Conservation (phyloP, 352 stramenopile genomes). For the Thalassiosira ordinaria region DNA sequence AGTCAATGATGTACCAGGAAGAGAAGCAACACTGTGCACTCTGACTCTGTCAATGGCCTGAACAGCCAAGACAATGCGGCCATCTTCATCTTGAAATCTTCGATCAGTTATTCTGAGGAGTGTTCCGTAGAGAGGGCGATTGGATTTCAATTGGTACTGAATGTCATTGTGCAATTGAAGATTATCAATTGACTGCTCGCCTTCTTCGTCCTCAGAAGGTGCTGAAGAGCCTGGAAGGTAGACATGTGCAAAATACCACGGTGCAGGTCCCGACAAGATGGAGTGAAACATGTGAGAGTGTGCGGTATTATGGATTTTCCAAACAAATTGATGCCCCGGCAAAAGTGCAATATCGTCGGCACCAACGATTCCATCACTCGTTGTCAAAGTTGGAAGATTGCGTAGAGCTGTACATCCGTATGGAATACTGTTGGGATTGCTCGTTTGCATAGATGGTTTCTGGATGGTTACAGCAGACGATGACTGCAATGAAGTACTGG, state of each 20-base stretch:
- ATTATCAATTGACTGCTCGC: constrained; percentile 12
- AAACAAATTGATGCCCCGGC: constrained; percentile 56
- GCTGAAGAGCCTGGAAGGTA: constrained; percentile 26
- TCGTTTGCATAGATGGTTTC: constrained; percentile 5
- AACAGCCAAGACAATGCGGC: constrained; percentile 38
- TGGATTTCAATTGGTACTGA: not conserved
- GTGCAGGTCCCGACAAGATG: constrained; percentile 34
- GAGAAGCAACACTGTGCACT: constrained; percentile 22
- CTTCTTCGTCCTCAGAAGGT: constrained; percentile 1
- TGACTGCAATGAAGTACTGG: not conserved
- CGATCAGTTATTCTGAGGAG: constrained; percentile 47
- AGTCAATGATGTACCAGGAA: constrained; percentile 12
- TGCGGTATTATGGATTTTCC: constrained; percentile 52
- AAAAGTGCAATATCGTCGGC: constrained; percentile 29
- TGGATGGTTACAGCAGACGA: not conserved
- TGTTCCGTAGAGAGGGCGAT: constrained; percentile 28
- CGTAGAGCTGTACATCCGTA: constrained; percentile 22
- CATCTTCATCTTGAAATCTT: constrained; percentile 46
- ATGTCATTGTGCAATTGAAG: constrained; percentile 25
- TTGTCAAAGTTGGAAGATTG: constrained; percentile 31
- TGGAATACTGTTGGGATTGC: not conserved
- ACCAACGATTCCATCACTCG: constrained; percentile 17
- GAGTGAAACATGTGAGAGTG: constrained; percentile 63
- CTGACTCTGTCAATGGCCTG: constrained; percentile 49
- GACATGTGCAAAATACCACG: constrained; percentile 54